Evolutionary conservation across 2,329 filamentous ascomycete species (phyloP).

Genomic region (Xylaria arbuscula): DNA sequence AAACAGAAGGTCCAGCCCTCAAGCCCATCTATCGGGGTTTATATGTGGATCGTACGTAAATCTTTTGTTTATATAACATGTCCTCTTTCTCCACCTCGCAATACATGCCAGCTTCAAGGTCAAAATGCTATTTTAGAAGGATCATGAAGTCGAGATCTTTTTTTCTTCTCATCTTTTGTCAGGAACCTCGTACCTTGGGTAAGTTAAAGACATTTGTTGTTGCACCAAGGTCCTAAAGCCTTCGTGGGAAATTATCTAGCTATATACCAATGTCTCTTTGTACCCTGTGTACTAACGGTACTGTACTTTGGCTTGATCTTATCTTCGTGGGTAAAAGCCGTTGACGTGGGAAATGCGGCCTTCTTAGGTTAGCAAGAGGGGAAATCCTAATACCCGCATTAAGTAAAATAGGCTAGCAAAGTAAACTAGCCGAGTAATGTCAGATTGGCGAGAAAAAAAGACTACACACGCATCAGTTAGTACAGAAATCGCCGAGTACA

Average conservation of each 20-base stretch:
- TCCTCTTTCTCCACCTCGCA: not conserved
- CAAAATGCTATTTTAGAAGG: not conserved
- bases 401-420: not conserved
- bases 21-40: conserved; percentile 18
- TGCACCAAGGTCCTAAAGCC: no score
- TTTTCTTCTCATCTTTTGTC: not conserved
- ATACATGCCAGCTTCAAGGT: not conserved
- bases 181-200: no score
- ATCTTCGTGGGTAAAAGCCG: not conserved
- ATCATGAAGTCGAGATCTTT: not conserved
- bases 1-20: conserved; percentile 23
- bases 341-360: not conserved
- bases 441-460: conserved; percentile 9
- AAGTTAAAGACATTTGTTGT: no score
- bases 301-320: conserved; percentile 8
- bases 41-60: conserved; percentile 24
- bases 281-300: not conserved
- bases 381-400: not conserved
- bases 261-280: no score
- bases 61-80: not conserved
- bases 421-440: not conserved
- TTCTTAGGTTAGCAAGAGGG: not conserved
- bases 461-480: not conserved
- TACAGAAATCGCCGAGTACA: not conserved
- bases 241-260: no score